These are phyloP conservation scores for Apiotrichum akiyoshidainum DNA, from an alignment of 1,284 basidiomycete species.

Conservation along the genomic window DNA sequence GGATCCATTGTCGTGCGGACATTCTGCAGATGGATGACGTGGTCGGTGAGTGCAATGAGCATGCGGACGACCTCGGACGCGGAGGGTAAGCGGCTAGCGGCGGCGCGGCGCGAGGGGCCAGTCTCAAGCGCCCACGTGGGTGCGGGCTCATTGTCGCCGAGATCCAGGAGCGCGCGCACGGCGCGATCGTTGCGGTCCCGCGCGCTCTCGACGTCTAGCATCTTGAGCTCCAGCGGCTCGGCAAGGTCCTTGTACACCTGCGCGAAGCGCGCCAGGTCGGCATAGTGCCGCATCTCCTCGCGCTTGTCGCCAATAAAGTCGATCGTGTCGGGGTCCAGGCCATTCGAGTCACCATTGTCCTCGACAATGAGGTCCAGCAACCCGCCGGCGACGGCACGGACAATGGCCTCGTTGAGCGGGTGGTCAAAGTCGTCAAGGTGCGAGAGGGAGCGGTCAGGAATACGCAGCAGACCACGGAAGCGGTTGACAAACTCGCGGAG, in stretches of 20 bases:
- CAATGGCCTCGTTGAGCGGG: conserved; percentile 38
- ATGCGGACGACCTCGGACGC: conserved; percentile 40
- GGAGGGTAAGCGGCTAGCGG: conserved; percentile 35
- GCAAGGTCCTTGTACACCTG: conserved; percentile 27
- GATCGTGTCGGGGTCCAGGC: background rate
- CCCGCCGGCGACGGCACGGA: conserved; percentile 34
- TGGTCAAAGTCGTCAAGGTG: conserved; percentile 46
- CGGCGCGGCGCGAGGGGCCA: conserved; percentile 28
- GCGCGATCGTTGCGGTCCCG: conserved; percentile 25
- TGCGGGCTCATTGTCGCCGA: conserved; percentile 27
- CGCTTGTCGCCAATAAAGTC: conserved; percentile 20
- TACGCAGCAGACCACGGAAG: conserved; percentile 29
- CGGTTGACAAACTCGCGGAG: conserved; percentile 43
- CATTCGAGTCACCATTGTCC: background rate
- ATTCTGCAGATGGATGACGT: conserved; percentile 20
- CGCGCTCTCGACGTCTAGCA: conserved; percentile 19
- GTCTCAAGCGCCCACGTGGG: conserved; percentile 31
- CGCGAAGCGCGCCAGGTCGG: conserved; percentile 41
- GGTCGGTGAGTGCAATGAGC: conserved; percentile 37
- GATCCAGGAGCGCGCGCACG: conserved; percentile 31
- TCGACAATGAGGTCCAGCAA: conserved; percentile 36
- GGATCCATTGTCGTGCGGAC: conserved; percentile 30
- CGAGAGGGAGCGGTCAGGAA: conserved; percentile 38
- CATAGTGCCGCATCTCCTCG: conserved; percentile 44
- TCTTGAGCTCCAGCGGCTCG: conserved; percentile 21